Conservation (phyloP, 2,329 filamentous ascomycete species). For the Chalaropsis thielavioides region DNA sequence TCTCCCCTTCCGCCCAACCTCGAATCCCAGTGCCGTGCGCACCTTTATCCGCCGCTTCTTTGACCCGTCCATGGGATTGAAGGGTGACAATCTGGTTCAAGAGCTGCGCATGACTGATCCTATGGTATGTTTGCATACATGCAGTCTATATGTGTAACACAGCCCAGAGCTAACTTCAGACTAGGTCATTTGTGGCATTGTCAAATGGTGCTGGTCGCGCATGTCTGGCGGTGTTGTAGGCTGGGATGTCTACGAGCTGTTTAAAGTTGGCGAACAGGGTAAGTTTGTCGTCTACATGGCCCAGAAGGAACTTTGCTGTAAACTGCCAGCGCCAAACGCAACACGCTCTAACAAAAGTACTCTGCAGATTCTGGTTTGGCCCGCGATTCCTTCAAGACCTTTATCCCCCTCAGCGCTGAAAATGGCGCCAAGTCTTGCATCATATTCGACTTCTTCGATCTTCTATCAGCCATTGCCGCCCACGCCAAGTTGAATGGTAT, state of each 20-base stretch:
- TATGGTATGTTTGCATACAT: slow-evolving; percentile 45
- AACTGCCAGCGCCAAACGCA: not conserved
- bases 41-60: slow-evolving; percentile 92
- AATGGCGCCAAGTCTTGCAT: slow-evolving; percentile 74
- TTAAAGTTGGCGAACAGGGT: slow-evolving; percentile 90
- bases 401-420: slow-evolving; percentile 86
- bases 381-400: slow-evolving; percentile 86
- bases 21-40: slow-evolving; percentile 80
- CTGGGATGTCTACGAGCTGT: slow-evolving; percentile 94
- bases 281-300: slow-evolving; percentile 21
- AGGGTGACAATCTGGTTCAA: slow-evolving; percentile 59
- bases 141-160: not conserved
- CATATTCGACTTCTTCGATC: slow-evolving; percentile 92
- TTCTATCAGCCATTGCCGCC: slow-evolving; percentile 78
- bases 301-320: not conserved
- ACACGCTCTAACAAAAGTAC: slow-evolving; percentile 1
- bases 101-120: slow-evolving; percentile 88
- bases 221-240: slow-evolving; percentile 81
- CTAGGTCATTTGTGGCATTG: slow-evolving; percentile 79
- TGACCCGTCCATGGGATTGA: slow-evolving; percentile 48
- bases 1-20: slow-evolving; percentile 83
- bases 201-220: slow-evolving; percentile 98
- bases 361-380: slow-evolving; percentile 72
- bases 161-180: not conserved
- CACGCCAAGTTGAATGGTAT: slow-evolving; percentile 89